Percentiles rank a stretch among this genome's conserved stretches.
phyloP scores from a whole-genome alignment of 371 early-diverging fungal species.

The Quaeritorhiza haematococci region DNA sequence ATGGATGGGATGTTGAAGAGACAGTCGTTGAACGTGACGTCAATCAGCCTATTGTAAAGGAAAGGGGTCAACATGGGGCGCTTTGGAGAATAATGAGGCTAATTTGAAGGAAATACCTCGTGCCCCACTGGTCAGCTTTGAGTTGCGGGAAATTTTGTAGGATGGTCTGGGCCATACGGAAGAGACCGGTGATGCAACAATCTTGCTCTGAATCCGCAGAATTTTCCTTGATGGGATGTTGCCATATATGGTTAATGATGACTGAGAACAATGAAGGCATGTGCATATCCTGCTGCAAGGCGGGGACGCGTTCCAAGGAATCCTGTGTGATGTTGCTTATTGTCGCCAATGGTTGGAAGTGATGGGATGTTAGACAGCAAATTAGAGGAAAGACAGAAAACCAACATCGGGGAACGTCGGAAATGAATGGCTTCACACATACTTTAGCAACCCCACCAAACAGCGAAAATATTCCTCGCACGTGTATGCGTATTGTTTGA shows the following conservation, averaged over 20 bases:
- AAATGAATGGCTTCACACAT: neutral
- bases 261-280: neutral
- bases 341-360: too few relatives aligned
- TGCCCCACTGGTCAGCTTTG: constrained; percentile 7
- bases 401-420: neutral
- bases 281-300: neutral
- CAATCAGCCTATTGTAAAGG: constrained; percentile 16
- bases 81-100: constrained; percentile 3
- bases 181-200: constrained; percentile 33
- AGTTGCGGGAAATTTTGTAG: constrained; percentile 1
- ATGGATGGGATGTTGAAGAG: constrained; percentile 18
- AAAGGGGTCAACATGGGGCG: neutral
- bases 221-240: constrained; percentile 2
- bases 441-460: constrained; percentile 26
- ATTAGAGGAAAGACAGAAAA: neutral
- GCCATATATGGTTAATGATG: constrained; percentile 11
- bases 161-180: constrained; percentile 32
- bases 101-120: constrained; percentile 9
- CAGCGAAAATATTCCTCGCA: constrained; percentile 36
- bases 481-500: constrained; percentile 32
- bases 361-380: too few relatives aligned
- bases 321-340: neutral
- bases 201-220: constrained; percentile 19
- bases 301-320: neutral
- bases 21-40: constrained; percentile 25